A percentile compares a stretch with the other conserved stretches of the same genome.
These are phyloP conservation scores for Nakaseomyces delphensis DNA, from an alignment of 1,139 yeast genomes.

Conservation along the genomic window DNA sequence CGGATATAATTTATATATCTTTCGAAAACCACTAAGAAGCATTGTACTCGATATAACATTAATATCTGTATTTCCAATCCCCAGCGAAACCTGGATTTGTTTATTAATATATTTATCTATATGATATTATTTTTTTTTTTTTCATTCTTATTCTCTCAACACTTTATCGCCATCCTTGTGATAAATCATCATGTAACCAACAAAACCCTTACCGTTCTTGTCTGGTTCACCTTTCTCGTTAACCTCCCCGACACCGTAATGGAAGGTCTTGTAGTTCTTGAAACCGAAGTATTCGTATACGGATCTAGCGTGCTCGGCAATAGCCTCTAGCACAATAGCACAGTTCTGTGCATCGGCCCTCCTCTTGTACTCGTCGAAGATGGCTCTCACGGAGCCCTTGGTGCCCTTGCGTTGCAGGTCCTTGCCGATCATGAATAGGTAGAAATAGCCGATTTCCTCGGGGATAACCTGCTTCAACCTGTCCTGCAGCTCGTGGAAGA, in stretches of 20 bases:
- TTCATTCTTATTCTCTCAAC: slow-evolving; percentile 7
- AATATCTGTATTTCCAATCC: too few species aligned
- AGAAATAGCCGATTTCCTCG: slow-evolving; percentile 23
- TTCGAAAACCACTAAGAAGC: too few species aligned
- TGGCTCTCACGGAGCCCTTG: slow-evolving; percentile 30
- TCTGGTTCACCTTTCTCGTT: slow-evolving; percentile 23
- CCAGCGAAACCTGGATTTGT: too few species aligned
- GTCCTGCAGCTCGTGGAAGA: slow-evolving; percentile 20
- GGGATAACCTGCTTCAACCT: slow-evolving; percentile 22
- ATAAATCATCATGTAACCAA: slow-evolving; percentile 28
- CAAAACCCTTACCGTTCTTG: slow-evolving; percentile 29
- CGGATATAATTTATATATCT: too few species aligned
- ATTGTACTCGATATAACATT: too few species aligned
- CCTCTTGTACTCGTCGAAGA: slow-evolving; percentile 25
- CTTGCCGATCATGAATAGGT: slow-evolving; percentile 29
- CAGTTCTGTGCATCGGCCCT: slow-evolving; percentile 28
- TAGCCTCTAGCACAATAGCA: slow-evolving; percentile 32
- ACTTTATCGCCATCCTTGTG: slow-evolving; percentile 20
- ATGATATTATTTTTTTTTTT: background rate
- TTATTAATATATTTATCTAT: too few species aligned
- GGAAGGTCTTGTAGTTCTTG: slow-evolving; percentile 24
- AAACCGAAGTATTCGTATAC: slow-evolving; percentile 34
- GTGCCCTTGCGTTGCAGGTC: slow-evolving; percentile 20
- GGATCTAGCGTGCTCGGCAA: slow-evolving; percentile 29
- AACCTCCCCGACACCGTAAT: slow-evolving; percentile 29